Evolutionary conservation across 129 eudicot species (phyloP).

Genomic region (Tagetes patula): DNA sequence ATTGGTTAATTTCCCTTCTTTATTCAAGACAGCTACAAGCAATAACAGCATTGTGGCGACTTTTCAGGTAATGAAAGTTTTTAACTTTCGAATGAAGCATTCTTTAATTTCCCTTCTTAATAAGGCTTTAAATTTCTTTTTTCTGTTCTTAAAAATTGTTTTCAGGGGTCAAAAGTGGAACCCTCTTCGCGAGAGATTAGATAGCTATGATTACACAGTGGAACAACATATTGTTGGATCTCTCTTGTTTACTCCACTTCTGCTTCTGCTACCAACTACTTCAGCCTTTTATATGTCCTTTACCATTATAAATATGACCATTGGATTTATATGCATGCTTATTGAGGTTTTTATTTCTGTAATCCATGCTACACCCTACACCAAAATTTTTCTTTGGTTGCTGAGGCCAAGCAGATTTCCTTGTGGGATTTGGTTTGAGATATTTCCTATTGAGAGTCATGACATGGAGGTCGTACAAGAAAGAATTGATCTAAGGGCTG

Average conservation of each 20-base stretch:
- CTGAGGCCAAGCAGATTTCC: slow-evolving; percentile 73
- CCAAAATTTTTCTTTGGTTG: slow-evolving; percentile 70
- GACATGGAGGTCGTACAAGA: slow-evolving; percentile 30
- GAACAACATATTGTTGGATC: slow-evolving; percentile 96
- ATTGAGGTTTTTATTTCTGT: slow-evolving; percentile 58
- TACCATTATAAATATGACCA: slow-evolving; percentile 61
- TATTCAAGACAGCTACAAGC: slow-evolving; percentile 87
- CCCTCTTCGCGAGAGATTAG: slow-evolving; percentile 91
- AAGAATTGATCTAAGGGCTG: slow-evolving; percentile 16
- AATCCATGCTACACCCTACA: slow-evolving; percentile 89
- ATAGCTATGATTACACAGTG: slow-evolving; percentile 87
- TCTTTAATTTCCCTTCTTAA: not conserved
- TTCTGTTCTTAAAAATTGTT: not conserved
- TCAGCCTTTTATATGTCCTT: slow-evolving; percentile 89
- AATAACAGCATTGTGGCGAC: slow-evolving; percentile 91
- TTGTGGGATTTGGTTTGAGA: slow-evolving; percentile 80
- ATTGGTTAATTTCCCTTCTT: slow-evolving; percentile 60
- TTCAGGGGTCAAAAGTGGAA: slow-evolving; percentile 94
- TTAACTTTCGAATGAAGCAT: slow-evolving; percentile 8
- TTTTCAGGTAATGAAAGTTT: slow-evolving; percentile 64
- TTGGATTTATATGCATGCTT: slow-evolving; percentile 44
- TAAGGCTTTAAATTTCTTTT: not conserved
- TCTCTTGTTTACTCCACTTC: slow-evolving; percentile 80
- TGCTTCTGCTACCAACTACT: slow-evolving; percentile 86
- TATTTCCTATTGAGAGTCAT: slow-evolving; percentile 35